Conservation (phyloP, 192 early-diverging fungal genomes). For the Phycomyces nitens region DNA sequence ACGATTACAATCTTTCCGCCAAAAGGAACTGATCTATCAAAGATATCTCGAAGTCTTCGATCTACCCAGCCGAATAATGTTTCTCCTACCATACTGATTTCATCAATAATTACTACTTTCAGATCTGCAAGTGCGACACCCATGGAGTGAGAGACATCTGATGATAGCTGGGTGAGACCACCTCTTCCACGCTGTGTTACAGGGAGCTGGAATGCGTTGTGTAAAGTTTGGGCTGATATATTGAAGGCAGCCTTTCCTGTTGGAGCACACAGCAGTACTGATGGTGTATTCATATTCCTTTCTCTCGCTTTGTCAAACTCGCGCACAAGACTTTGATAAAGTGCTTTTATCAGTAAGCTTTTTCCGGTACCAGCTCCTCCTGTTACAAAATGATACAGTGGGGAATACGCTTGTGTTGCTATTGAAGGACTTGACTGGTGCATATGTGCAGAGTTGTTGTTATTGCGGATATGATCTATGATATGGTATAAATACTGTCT, state of each 20-base stretch:
- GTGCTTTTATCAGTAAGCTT: constrained; percentile 1
- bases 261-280: neutral
- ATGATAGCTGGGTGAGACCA: neutral
- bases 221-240: too few relatives aligned
- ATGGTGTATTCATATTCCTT: neutral
- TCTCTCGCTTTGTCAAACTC: neutral
- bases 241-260: constrained; percentile 8
- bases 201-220: too few relatives aligned
- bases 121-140: neutral
- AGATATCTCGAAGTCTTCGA: neutral
- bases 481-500: neutral
- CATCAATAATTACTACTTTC: neutral
- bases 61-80: neutral
- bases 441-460: neutral
- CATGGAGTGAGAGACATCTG: neutral
- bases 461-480: neutral
- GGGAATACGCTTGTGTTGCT: neutral
- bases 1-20: neutral
- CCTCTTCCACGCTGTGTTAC: neutral
- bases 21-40: neutral
- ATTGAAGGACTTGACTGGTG: too few relatives aligned
- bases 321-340: neutral
- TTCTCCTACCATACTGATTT: constrained; percentile 1
- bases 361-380: neutral
- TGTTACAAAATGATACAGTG: neutral